Evolutionary conservation across 1,139 yeast species (phyloP).

Genomic region (Kodamaea suecica): DNA sequence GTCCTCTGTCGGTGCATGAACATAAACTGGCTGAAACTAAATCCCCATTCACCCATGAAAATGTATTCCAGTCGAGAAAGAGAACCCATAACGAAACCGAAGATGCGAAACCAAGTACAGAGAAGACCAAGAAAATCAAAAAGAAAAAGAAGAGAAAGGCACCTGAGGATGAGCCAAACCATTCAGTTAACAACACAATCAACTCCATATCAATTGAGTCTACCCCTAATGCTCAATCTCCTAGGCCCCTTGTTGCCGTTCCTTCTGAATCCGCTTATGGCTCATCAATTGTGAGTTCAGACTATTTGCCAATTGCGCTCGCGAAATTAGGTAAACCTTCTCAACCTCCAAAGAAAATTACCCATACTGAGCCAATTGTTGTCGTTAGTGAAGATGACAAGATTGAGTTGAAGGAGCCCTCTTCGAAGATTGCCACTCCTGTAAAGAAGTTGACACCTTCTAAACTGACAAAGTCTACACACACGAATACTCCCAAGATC

Average conservation of each 20-base stretch:
- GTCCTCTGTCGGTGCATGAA: neutral
- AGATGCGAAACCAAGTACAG: slow-evolving; percentile 1
- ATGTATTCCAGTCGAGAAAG: slow-evolving; percentile 39
- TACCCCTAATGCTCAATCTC: too few relatives aligned
- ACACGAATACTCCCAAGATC: slow-evolving; percentile 1
- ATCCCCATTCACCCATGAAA: slow-evolving; percentile 35
- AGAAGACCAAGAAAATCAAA: slow-evolving; percentile 19
- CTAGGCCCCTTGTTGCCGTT: too few relatives aligned
- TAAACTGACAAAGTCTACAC: neutral
- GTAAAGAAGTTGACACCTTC: neutral
- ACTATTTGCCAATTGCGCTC: too few relatives aligned
- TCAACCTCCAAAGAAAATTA: too few relatives aligned
- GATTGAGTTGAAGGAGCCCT: too few relatives aligned
- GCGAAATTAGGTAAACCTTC: too few relatives aligned
- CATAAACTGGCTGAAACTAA: slow-evolving; percentile 9
- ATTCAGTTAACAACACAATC: neutral
- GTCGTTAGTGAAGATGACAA: too few relatives aligned
- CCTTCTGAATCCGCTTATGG: too few relatives aligned
- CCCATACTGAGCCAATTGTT: too few relatives aligned
- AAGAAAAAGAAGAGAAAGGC: slow-evolving; percentile 8
- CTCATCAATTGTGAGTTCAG: too few relatives aligned
- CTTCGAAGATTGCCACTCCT: too few relatives aligned
- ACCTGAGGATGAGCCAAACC: neutral
- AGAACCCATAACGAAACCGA: slow-evolving; percentile 6
- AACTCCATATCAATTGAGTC: neutral